Base-by-base conservation (phyloP, 2,329 filamentous ascomycete species). In the Paracamarosporium sp. region DNA sequence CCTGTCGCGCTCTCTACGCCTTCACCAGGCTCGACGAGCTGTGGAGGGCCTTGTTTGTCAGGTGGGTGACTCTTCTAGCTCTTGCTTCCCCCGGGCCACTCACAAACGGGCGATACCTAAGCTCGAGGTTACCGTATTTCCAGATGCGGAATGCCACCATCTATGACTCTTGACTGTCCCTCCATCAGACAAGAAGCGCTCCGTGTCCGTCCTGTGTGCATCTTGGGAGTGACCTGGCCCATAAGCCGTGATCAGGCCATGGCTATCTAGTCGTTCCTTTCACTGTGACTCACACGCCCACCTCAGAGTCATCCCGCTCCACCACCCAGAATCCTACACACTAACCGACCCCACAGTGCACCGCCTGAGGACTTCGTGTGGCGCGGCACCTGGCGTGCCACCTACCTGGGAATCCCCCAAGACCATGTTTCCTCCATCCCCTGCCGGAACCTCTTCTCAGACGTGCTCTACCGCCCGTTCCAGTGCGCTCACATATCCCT, bases 381-480 rank as follows among this genome's bases (percentile, higher is more conserved):
- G 94, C 86, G 82, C 68, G 91, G 92, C 43, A 90, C 90, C 52
- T 98, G 94, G 94, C 88, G 91, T 65, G 87, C 88, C 28, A 96
- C 93, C 0, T 86, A 89, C 66, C 83, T 96, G 36, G 83, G 83
- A 33, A 80, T 91, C 13, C 80, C 82, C 0, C 74, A 81, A 13
- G 75, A 77, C 13, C 79, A 82, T 56, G 81, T 85, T 46, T 82
- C 86, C 35, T 81, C 78, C 12, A 80, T 96, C 33, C 84, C 90
- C 65, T 97, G 93, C 78, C 84, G 84, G 50, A 86, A 88, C 67
- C 87, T 98, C 50, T 98, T 91, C 76, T 97, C 94, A 13, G 94
- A 99, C 76, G 88, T 91, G 7, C 83, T 98, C 24, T 92, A 97
- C 76, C 87, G 93, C 9, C 94, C 94, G 0, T 98, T 96, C 75